Base-by-base conservation (phyloP, 1,284 basidiomycete genomes). In the Microbotryum silenes-acaulis region DNA sequence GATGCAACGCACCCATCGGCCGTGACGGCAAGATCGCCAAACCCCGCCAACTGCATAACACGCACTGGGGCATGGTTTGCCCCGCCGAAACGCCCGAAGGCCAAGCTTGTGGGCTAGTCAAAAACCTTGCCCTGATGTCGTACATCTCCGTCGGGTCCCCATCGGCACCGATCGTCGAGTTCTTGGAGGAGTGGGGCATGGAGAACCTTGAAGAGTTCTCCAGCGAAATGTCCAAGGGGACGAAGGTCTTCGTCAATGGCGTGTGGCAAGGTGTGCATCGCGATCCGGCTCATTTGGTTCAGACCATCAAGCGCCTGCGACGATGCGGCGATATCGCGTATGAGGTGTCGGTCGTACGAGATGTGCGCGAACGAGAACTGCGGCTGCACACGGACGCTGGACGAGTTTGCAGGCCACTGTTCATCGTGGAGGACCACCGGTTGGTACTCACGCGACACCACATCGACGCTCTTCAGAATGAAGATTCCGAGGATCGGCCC, bases 181-280 rank as follows among this genome's bases (percentile, higher is more conserved):
- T 98, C 79, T 79, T 99, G 79, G 91, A 97, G 74, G 94, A 97
- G 78, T 97, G 94, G 91, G 94, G 92, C 70, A 78, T 96, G 70
- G 91, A 96, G 75, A 89, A 88, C 37, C 76, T 94, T 63, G 89
- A 92, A 73, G 91, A 96, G 76, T 93, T 91, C 72, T 85, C 87
- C 0, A 85, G 88, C 73, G 89, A 89, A 20, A 81, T 86, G 21
- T 84, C 82, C 18, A 85, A 85, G 16, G 89, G 86, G 62, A 97
- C 94, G 44, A 98, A 98, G 78, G 91, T 99, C 46, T 98, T 99
- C 76, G 91, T 99, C 67, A 99, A 99, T 72, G 96, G 96, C 74
- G 92, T 97, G 12, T 98, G 96, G 96, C 91, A 97, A 83, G 96
- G 96, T 68, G 91, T 97, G n/a, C 93, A 97, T 77, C 88, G 92